Base-by-base conservation (phyloP, 768 basidiomycete species). In the Exsudoporus frostii region DNA sequence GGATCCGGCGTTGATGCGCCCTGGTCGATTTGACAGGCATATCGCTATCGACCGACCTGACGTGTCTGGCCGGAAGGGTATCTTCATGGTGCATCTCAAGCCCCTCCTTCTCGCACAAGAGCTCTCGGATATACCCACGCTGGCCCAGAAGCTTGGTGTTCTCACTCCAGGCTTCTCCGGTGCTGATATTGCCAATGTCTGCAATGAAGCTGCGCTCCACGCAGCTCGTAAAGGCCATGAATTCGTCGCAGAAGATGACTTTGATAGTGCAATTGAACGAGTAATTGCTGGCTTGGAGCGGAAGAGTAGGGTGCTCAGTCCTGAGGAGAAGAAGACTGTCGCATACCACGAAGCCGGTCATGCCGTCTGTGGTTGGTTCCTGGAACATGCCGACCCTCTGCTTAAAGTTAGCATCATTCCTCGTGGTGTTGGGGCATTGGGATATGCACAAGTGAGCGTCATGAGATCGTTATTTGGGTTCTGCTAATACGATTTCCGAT, bases 271-370 rank as follows among this genome's bases (percentile, higher is more conserved):
- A 9, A 98, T 99, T 58, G 97, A 99, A 76, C 84, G 97, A 37
- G 97, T 99, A 33, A 95, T 98, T 58, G 96, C 94, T 51, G 97
- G 97, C 29, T 73, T 98, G 62, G 97, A 98, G 79, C 81, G 92
- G 67, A 99, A 98, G 81, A 92, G 88, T 59, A 78, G 95, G 53
- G 90, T 98, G 27, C 76, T 99, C 41, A 94, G 90, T 63, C 80
- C 85, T 22, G 93, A 97, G 62, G 97, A 99, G 80, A 99, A 99
- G 85, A 95, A 86, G 75, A 98, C 90, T 0, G 95, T 98, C 39
- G 97, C 97, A 8, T 98, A 98, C 69, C 97, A 99, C 66, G 97
- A 99, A 77, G 97, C 97, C 22, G 97, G 97, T 5, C 97, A 99
- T 71, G 97, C 97, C 20, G 87, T 98, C 41, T 95, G 92, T 65